Conservation (phyloP, 2,329 filamentous ascomycete genomes). For the Polychaeton citri region DNA sequence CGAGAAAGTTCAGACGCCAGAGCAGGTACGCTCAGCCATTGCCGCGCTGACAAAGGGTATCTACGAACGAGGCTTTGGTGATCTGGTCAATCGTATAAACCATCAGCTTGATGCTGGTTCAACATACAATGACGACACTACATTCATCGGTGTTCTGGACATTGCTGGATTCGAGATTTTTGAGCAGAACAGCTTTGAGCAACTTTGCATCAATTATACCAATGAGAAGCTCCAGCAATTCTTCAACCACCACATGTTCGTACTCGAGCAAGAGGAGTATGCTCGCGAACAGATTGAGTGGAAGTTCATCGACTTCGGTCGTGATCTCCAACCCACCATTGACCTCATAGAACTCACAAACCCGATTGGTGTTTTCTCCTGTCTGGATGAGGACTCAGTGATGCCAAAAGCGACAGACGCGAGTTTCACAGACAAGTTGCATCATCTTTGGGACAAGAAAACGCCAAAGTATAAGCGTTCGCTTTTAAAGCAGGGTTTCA, state of each 20-base stretch:
- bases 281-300: slow-evolving; percentile 96
- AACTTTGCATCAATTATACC: slow-evolving; percentile 98
- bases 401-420: slow-evolving; percentile 99
- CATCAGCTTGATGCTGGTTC: slow-evolving; percentile 63
- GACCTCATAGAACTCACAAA: slow-evolving; percentile 93
- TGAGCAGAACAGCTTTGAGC: slow-evolving; percentile 95
- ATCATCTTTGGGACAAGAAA: slow-evolving; percentile 92
- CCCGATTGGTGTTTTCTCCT: slow-evolving; percentile 97
- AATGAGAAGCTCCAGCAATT: slow-evolving; percentile 99
- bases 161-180: slow-evolving; percentile 99
- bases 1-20: slow-evolving; percentile 93
- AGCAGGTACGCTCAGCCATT: slow-evolving; percentile 80
- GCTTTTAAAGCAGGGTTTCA: slow-evolving; percentile 78
- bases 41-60: slow-evolving; percentile 94
- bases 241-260: slow-evolving; percentile 99
- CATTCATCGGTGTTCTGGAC: slow-evolving; percentile 95
- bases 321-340: slow-evolving; percentile 92
- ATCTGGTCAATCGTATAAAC: slow-evolving; percentile 86
- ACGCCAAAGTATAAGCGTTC: slow-evolving; percentile 85
- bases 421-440: slow-evolving; percentile 94
- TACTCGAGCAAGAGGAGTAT: slow-evolving; percentile 96
- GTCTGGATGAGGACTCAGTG: slow-evolving; percentile 91
- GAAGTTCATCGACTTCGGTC: slow-evolving; percentile 98
- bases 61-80: slow-evolving; percentile 89
- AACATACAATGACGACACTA: slow-evolving; percentile 73